Percentiles rank a stretch among this genome's conserved stretches.
Evolutionary conservation across 352 stramenopile species (phyloP).

Genomic region (Phytophthora pistaciae): DNA sequence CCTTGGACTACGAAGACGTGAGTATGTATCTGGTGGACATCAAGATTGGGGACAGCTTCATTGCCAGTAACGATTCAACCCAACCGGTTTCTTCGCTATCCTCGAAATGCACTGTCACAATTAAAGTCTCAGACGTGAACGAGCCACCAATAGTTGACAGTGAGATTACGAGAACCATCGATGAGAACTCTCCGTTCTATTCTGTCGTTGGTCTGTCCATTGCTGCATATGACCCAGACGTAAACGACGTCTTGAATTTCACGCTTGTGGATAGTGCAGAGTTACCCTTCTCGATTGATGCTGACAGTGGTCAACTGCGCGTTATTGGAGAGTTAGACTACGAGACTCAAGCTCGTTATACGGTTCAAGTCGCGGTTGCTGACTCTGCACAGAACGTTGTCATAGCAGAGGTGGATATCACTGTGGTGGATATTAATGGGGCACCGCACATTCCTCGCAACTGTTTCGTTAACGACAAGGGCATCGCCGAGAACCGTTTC

Average conservation of each 20-base stretch:
- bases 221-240: constrained; percentile 29
- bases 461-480: constrained; percentile 52
- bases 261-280: constrained; percentile 3
- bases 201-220: constrained; percentile 18
- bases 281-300: constrained; percentile 55
- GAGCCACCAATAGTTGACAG: constrained; percentile 48
- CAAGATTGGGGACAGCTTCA: constrained; percentile 34
- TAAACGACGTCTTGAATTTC: constrained; percentile 18
- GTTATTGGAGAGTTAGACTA: constrained; percentile 41
- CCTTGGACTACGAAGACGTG: constrained; percentile 27
- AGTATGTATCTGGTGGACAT: constrained; percentile 6
- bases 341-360: constrained; percentile 39
- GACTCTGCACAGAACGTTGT: constrained; percentile 13
- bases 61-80: constrained; percentile 6
- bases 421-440: constrained; percentile 60
- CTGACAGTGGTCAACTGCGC: constrained; percentile 43
- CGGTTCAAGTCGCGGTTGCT: constrained; percentile 24
- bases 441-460: constrained; percentile 50
- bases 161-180: constrained; percentile 29
- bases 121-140: constrained; percentile 57
- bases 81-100: constrained; percentile 44
- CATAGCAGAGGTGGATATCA: constrained; percentile 34
- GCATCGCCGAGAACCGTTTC: constrained; percentile 39
- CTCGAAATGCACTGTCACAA: constrained; percentile 41
- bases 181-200: constrained; percentile 46